Evolutionary conservation across 2,329 filamentous ascomycete species (phyloP).

Genomic region (Lithohypha guttulata): DNA sequence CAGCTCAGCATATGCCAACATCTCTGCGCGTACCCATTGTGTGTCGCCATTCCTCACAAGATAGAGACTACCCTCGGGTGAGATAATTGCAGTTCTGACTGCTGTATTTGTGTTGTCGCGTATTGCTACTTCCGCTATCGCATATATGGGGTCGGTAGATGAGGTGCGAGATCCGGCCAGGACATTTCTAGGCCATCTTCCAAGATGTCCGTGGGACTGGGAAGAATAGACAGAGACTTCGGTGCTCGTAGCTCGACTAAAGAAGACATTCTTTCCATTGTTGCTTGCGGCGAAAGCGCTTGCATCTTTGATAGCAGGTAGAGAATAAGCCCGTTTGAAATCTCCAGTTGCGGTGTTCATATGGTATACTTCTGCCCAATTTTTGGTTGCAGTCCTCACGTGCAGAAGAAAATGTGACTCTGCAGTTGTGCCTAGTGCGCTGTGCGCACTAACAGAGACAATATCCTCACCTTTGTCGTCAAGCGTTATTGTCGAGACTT

Average conservation of each 20-base stretch:
- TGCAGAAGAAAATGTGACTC: constrained; percentile 78
- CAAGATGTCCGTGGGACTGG: constrained; percentile 62
- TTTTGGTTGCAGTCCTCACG: constrained; percentile 56
- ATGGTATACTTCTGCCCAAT: constrained; percentile 80
- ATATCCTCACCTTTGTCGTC: constrained; percentile 36
- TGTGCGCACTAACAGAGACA: constrained; percentile 55
- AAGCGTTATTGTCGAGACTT: constrained; percentile 29
- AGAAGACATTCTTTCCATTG: constrained; percentile 72
- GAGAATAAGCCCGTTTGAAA: constrained; percentile 66
- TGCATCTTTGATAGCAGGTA: constrained; percentile 58
- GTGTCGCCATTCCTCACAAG: constrained; percentile 71
- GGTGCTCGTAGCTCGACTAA: constrained; percentile 67
- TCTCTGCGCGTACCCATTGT: constrained; percentile 73
- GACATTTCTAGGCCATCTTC: constrained; percentile 56
- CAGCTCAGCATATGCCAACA: constrained; percentile 65
- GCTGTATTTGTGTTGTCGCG: constrained; percentile 60
- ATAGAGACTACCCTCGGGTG: constrained; percentile 62
- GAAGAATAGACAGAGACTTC: constrained; percentile 68
- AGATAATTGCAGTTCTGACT: constrained; percentile 61
- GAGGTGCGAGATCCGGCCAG: constrained; percentile 17
- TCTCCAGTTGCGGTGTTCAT: constrained; percentile 59
- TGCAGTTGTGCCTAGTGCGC: constrained; percentile 60
- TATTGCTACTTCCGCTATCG: constrained; percentile 71
- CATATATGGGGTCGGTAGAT: constrained; percentile 40
- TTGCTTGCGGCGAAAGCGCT: constrained; percentile 73